Evolutionary conservation across 1,284 basidiomycete species (phyloP).

Genomic region (Cryptococcus sp.): DNA sequence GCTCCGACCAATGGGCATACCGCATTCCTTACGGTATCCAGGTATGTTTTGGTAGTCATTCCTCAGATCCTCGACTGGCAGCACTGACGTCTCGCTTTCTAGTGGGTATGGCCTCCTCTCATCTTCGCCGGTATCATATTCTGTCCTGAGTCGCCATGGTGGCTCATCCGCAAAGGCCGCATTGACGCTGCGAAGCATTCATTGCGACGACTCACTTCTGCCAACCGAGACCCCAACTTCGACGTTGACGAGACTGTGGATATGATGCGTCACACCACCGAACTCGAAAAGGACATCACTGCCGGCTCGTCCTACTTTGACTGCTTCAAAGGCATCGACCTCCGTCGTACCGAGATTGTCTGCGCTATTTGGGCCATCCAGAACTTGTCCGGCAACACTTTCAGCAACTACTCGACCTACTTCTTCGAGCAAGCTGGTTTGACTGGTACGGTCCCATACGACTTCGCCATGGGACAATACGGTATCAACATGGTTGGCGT

Average conservation of each 20-base stretch:
- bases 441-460: slow-evolving; percentile 46
- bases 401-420: slow-evolving; percentile 47
- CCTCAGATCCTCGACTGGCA: neutral
- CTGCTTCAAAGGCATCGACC: slow-evolving; percentile 54
- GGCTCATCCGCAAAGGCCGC: slow-evolving; percentile 48
- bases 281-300: slow-evolving; percentile 41
- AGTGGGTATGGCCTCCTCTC: slow-evolving; percentile 47
- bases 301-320: slow-evolving; percentile 51
- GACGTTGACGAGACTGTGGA: slow-evolving; percentile 54
- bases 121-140: slow-evolving; percentile 42
- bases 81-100: neutral
- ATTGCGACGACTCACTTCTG: slow-evolving; percentile 49
- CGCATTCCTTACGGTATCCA: slow-evolving; percentile 46
- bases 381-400: slow-evolving; percentile 48
- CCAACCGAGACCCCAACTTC: slow-evolving; percentile 44
- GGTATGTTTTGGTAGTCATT: slow-evolving; percentile 11
- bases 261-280: slow-evolving; percentile 51
- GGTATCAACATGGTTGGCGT: slow-evolving; percentile 42
- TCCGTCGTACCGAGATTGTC: slow-evolving; percentile 51
- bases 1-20: slow-evolving; percentile 38
- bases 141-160: slow-evolving; percentile 43
- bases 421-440: slow-evolving; percentile 57
- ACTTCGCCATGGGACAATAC: slow-evolving; percentile 52
- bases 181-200: slow-evolving; percentile 55
- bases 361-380: slow-evolving; percentile 46